Base-by-base conservation (phyloP, 1,284 basidiomycete species). In the Cerioporus squamosus region DNA sequence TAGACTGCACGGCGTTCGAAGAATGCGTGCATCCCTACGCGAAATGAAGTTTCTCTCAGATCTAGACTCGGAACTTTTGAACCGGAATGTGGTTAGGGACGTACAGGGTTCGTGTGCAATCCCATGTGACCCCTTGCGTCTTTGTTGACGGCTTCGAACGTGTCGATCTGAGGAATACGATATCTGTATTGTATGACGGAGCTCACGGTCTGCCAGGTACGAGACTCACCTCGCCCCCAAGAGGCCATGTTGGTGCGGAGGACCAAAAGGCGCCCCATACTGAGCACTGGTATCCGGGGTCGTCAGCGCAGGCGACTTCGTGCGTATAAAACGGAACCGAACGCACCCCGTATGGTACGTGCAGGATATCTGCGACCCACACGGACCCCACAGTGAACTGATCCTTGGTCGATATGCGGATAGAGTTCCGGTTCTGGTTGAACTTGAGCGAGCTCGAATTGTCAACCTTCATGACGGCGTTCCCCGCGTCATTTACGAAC, bases 181-280 rank as follows among this genome's bases (percentile, higher is more conserved):
- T 26, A 43, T 18, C 51, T 38, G 47, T 14, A 20, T 39, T 42
- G 18, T 24, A 50, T 50, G 36, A 42, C 38, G 38, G 20, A 10
- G 23, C 23, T 36, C 14, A n/a, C 36, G 23, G 39, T 24, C 23
- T 40, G 48, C 24, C 20, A 8, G 47, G 26, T n/a, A 14, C 46
- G 53, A 53, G 51, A 38, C 71, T 57, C 31, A 68, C 76, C 74
- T 73, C 74, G 71, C 80, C 88, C 60, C 87, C 88, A 23, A 70
- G 70, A 1, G 88, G 88, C 88, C 88, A 90, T 29, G 74, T 70
- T 6, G 79, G 74, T 2, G 86, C 81, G 65, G 84, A 82, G n/a
- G 81, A 81, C 84, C 85, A 86, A 76, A 80, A 88, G 12, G 86
- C 85, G 18, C 88, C 86, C 88, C 88, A 90, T 17, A 90, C 87